Evolutionary conservation across 768 basidiomycete species (phyloP).

Genomic region (Obba rivulosa): DNA sequence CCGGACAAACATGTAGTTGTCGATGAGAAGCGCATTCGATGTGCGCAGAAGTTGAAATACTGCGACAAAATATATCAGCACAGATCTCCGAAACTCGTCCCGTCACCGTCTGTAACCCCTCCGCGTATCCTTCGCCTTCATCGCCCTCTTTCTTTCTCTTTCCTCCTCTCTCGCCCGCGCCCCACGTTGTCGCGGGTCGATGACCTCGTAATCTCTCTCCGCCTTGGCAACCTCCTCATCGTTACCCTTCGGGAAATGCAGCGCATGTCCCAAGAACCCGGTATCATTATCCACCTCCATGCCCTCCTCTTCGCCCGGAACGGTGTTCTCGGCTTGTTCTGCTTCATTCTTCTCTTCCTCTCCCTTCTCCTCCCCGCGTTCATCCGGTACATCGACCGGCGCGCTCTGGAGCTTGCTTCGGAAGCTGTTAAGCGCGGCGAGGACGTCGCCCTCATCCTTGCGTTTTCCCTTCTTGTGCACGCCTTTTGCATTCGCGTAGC

Average conservation of each 20-base stretch:
- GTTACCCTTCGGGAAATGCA: slow-evolving; percentile 77
- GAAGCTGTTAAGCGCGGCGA: slow-evolving; percentile 67
- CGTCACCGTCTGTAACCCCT: slow-evolving; percentile 21
- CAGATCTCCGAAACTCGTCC: neutral
- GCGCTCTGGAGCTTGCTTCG: slow-evolving; percentile 57
- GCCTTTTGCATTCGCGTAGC: slow-evolving; percentile 66
- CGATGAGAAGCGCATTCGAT: too few relatives aligned
- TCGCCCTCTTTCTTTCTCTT: slow-evolving; percentile 49
- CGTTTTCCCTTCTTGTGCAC: slow-evolving; percentile 47
- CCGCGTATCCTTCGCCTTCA: slow-evolving; percentile 20
- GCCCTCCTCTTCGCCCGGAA: slow-evolving; percentile 33
- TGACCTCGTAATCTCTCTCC: slow-evolving; percentile 84
- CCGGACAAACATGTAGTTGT: too few relatives aligned
- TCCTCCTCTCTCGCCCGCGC: slow-evolving; percentile 78
- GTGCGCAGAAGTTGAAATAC: too few relatives aligned
- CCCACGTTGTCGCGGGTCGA: slow-evolving; percentile 72
- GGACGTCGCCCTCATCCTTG: slow-evolving; percentile 68
- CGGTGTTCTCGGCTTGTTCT: slow-evolving; percentile 13
- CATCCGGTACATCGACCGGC: slow-evolving; percentile 15
- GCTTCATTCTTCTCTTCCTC: slow-evolving; percentile 11
- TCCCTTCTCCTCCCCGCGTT: slow-evolving; percentile 8
- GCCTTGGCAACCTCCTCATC: slow-evolving; percentile 71
- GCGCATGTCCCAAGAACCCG: slow-evolving; percentile 66
- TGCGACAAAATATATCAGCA: too few relatives aligned
- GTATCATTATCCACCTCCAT: slow-evolving; percentile 77